Evolutionary conservation across 1,284 basidiomycete genomes (phyloP), one percentile per base, ranked within the genome.

Genomic region (Tylopilus sp.): DNA sequence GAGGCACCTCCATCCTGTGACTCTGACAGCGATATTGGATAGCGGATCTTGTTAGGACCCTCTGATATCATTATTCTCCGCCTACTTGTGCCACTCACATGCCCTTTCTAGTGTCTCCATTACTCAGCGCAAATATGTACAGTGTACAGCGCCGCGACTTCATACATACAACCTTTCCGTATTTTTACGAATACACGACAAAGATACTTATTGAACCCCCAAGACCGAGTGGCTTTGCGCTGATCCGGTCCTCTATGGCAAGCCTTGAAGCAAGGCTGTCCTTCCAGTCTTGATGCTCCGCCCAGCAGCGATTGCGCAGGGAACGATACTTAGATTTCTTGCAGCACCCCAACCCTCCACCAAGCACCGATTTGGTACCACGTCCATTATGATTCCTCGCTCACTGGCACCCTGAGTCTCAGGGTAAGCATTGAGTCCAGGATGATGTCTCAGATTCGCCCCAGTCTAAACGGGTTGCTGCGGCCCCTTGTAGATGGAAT

Each of bases 41-140:
- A 42, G 43, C 42, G 52, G 37, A 48, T 52, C 43, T 51, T 58
- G 34, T 41, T 37, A 48, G 44, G 44, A 53, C 35, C 10, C 2
- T 48, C 39, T 2, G 38, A 51, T 65, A 61, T 63, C 42, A 56
- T 64, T 64, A 63, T 66, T 54, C 19, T 26, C 31, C 12, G 16
- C 43, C 48, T 48, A 33, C 35, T 38, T 66, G 61, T 61, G 64
- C 34, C 37, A 40, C 59, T 44, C 52, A 50, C 57, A 39, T 64
- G 51, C 49, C 26, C 30, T 36, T 44, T 35, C 21, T 6, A 23
- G 21, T 23, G 21, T 23, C 21, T 23, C 21, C 45, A 42, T 48
- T 49, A 60, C 41, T 46, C 41, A 45, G 30, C 37, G 29, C 41
- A 42, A 42, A 48, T 53, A 39, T 43, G 43, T 52, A 43, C 46